These are phyloP conservation scores for Globisporangium orthogonon DNA, from an alignment of 352 stramenopile species.

Conservation along the genomic window DNA sequence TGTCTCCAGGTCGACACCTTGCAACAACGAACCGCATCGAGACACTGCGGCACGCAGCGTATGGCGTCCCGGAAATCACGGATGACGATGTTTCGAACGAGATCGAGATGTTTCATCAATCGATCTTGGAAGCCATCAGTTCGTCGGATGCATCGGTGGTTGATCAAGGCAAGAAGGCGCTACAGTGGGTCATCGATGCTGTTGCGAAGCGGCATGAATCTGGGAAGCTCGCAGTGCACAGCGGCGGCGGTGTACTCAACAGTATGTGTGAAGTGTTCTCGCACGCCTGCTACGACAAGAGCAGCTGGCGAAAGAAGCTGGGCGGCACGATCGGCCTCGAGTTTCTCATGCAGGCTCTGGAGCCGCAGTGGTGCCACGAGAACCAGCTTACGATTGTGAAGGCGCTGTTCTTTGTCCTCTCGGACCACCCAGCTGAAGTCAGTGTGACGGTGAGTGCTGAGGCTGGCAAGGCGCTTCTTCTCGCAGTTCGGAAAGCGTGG, in stretches of 20 bases:
- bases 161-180: slow-evolving; percentile 37
- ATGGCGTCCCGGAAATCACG: slow-evolving; percentile 54
- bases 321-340: slow-evolving; percentile 65
- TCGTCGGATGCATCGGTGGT: slow-evolving; percentile 56
- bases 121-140: slow-evolving; percentile 57
- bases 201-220: slow-evolving; percentile 14
- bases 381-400: slow-evolving; percentile 84
- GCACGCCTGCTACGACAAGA: slow-evolving; percentile 85
- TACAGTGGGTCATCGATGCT: slow-evolving; percentile 46
- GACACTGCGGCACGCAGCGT: slow-evolving; percentile 62
- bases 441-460: slow-evolving; percentile 70
- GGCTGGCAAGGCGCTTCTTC: slow-evolving; percentile 54
- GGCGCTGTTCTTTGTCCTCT: slow-evolving; percentile 83
- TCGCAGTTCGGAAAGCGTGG: slow-evolving; percentile 54
- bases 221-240: slow-evolving; percentile 29
- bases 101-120: slow-evolving; percentile 60
- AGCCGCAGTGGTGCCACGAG: slow-evolving; percentile 76
- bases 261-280: slow-evolving; percentile 74
- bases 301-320: slow-evolving; percentile 78
- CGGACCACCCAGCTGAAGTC: slow-evolving; percentile 80
- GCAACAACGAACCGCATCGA: slow-evolving; percentile 78
- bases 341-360: slow-evolving; percentile 59
- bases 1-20: slow-evolving; percentile 74
- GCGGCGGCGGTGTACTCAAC: slow-evolving; percentile 67
- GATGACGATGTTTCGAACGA: slow-evolving; percentile 47